phyloP scores from a whole-genome alignment of 1,284 basidiomycete species.

The Marasmius sp. region DNA sequence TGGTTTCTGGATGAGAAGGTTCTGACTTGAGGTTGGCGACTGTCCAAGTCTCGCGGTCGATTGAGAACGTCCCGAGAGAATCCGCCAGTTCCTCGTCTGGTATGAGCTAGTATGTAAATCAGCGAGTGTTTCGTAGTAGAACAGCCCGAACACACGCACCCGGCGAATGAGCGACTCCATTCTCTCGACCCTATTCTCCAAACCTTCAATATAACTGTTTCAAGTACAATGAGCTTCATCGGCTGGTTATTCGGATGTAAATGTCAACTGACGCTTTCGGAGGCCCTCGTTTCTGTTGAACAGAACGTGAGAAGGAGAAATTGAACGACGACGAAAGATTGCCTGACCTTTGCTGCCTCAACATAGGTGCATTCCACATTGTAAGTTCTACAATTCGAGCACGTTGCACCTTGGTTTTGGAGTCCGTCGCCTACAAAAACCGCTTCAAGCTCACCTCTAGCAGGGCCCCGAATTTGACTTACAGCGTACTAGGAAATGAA shows the following conservation, averaged over 20 bases:
- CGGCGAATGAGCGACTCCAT: slow-evolving; percentile 56
- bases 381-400: slow-evolving; percentile 78
- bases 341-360: slow-evolving; percentile 65
- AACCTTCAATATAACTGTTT: slow-evolving; percentile 65
- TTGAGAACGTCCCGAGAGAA: neutral
- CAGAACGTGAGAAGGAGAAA: neutral
- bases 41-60: slow-evolving; percentile 14
- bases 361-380: slow-evolving; percentile 77
- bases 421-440: slow-evolving; percentile 52
- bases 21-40: slow-evolving; percentile 26
- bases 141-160: neutral
- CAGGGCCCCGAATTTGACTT: slow-evolving; percentile 21
- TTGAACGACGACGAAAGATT: neutral
- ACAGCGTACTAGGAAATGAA: slow-evolving; percentile 50
- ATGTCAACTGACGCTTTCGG: slow-evolving; percentile 71
- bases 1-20: neutral
- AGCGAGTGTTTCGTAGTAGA: neutral
- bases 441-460: neutral
- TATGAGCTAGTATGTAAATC: neutral
- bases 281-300: slow-evolving; percentile 71
- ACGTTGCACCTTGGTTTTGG: slow-evolving; percentile 65
- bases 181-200: slow-evolving; percentile 71
- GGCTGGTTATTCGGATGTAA: neutral
- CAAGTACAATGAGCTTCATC: neutral
- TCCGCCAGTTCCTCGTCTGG: neutral